Conservation (phyloP, 2,329 filamentous ascomycete species). For the Beauveria rudraprayagi region DNA sequence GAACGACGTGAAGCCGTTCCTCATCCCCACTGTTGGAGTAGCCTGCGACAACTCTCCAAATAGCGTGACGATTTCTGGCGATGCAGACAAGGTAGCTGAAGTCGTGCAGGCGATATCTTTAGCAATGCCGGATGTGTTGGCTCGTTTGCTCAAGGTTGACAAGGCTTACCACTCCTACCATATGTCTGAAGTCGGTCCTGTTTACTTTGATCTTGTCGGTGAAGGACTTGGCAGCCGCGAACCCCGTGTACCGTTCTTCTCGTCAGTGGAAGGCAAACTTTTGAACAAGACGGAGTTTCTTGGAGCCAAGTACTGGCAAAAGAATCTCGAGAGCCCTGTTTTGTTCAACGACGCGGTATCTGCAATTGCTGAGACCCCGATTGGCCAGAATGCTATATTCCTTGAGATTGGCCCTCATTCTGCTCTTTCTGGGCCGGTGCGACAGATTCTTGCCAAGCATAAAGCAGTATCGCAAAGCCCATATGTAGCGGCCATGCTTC, state of each 20-base stretch:
- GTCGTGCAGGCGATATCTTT: conserved; percentile 9
- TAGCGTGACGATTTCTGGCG: conserved; percentile 26
- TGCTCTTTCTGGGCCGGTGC: conserved; percentile 19
- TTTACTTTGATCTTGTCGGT: background rate
- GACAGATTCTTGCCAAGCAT: conserved; percentile 15
- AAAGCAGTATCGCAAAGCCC: conserved; percentile 6
- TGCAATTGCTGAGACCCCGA: background rate
- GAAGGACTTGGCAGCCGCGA: background rate
- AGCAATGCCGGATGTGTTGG: conserved; percentile 14
- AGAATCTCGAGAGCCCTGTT: conserved; percentile 21
- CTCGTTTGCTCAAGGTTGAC: conserved; percentile 14
- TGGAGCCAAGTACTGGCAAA: conserved; percentile 17
- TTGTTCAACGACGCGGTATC: conserved; percentile 12
- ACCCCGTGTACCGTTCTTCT: conserved; percentile 1
- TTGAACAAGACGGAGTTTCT: background rate
- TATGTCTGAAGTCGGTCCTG: conserved; percentile 18
- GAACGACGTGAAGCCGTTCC: conserved; percentile 3
- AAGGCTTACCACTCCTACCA: conserved; percentile 24
- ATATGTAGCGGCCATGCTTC: conserved; percentile 16
- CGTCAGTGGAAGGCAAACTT: background rate
- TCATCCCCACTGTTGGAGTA: conserved; percentile 16
- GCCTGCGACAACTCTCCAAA: conserved; percentile 26
- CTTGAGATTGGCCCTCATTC: conserved; percentile 22
- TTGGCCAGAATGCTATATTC: conserved; percentile 5
- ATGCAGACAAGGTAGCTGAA: conserved; percentile 19